These are phyloP conservation scores for Clarireedia paspali DNA, from an alignment of 2,329 filamentous ascomycete genomes.

Conservation along the genomic window DNA sequence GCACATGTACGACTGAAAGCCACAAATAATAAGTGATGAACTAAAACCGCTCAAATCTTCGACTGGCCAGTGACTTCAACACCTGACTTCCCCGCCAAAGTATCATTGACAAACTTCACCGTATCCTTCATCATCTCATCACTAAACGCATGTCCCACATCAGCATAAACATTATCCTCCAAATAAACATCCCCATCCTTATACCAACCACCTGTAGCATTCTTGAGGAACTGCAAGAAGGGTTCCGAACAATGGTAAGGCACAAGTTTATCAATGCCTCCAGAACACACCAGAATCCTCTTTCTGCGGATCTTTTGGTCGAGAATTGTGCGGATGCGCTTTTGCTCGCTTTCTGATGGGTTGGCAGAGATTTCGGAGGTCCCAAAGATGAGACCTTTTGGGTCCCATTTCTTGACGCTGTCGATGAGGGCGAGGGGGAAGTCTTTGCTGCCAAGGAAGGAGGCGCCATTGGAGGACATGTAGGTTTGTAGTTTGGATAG, in stretches of 20 bases:
- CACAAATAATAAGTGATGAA: background rate
- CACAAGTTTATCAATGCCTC: conserved; percentile 63
- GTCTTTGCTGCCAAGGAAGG: conserved; percentile 69
- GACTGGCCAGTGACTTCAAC: background rate
- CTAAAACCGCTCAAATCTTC: conserved; percentile 15
- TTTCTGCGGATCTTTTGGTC: conserved; percentile 50
- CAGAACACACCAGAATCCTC: conserved; percentile 56
- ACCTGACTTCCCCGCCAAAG: conserved; percentile 9
- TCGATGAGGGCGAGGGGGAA: conserved; percentile 65
- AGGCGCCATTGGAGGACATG: conserved; percentile 45
- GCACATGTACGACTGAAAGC: background rate
- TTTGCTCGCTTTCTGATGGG: conserved; percentile 33
- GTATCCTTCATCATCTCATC: conserved; percentile 59
- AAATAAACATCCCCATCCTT: conserved; percentile 48
- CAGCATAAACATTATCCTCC: conserved; percentile 60
- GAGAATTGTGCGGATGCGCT: conserved; percentile 38
- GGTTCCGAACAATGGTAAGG: conserved; percentile 54
- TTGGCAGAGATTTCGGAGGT: conserved; percentile 29
- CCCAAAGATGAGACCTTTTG: conserved; percentile 65
- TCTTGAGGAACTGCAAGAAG: conserved; percentile 55
- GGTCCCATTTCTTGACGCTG: conserved; percentile 60
- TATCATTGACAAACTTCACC: conserved; percentile 51
- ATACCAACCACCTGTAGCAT: conserved; percentile 43
- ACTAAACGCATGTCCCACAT: conserved; percentile 62
- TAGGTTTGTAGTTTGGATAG: conserved; percentile 59